A percentile compares a stretch with the other conserved stretches of the same genome.
Conservation (phyloP, 2,329 filamentous ascomycete species). For the Albophoma yamanashiensis region DNA sequence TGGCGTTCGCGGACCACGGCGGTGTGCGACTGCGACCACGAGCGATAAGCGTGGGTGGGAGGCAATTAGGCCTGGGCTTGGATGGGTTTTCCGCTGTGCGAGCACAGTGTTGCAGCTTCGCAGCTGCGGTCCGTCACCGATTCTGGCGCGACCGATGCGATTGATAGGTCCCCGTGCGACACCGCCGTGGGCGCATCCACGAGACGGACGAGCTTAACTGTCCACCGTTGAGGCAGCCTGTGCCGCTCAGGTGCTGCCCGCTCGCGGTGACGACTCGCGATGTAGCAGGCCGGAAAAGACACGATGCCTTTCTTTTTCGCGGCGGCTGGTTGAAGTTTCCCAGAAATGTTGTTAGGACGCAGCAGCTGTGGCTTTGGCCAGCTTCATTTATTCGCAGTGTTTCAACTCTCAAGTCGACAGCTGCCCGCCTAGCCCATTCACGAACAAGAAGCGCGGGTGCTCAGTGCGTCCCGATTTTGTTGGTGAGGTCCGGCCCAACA, state of each 20-base stretch:
- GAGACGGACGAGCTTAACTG: too few species aligned
- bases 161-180: background rate
- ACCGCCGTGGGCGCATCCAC: background rate
- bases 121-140: background rate
- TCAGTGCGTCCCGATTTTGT: background rate
- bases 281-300: background rate
- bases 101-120: background rate
- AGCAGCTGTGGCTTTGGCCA: background rate
- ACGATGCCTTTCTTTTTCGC: background rate
- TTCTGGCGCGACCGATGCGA: background rate
- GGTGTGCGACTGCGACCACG: background rate
- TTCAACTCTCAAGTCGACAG: background rate
- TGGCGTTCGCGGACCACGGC: background rate
- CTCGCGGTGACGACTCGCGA: background rate
- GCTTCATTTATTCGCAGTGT: background rate
- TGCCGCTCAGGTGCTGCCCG: background rate
- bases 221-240: background rate
- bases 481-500: background rate
- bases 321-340: background rate
- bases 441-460: background rate
- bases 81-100: background rate
- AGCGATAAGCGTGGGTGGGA: background rate
- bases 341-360: background rate
- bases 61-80: too few species aligned
- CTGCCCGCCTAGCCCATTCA: background rate